Base-by-base conservation (phyloP, 1,139 yeast species). In the Hansenula sp. region DNA sequence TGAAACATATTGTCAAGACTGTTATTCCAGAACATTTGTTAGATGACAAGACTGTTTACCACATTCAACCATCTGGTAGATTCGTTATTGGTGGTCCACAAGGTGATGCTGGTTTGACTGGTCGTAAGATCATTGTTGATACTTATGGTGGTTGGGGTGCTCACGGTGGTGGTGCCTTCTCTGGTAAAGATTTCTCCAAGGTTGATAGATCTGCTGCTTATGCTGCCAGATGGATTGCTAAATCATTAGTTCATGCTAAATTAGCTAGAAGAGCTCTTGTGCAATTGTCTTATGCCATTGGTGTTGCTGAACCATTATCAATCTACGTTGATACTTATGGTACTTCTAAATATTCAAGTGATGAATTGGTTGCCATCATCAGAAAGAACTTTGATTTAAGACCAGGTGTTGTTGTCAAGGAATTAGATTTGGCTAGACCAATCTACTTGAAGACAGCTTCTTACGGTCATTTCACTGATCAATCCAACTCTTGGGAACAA, bases 141-240 rank as follows among this genome's bases (percentile, higher is more conserved):
- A 95, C 98, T 52, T 92, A 92, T 75, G 99, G 99, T 77, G 98
- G 99, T 61, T 94, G 98, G 94, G 97, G 98, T 73, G 97, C 98
- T 61, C 98, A 92, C 78, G 99, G 99, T 74, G 99, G 99, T 79
- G 99, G 99, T 80, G 98, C 98, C 54, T 92, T 94, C 89, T 86
- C 96, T 51, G 99, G 99, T 73, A 92, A 92, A 79, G 99, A 92
- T 73, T 92, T 88, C 86, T 88, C 97, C 67, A 92, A 92, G 80
- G 99, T 92, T 64, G 99, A 92, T 73, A 88, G 99, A 78, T 92
- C 98, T 55, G 99, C 98, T 65, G 98, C 98, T 56, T 92, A 92
- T 67, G 97, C 98, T 63, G 98, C 98, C 59, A 89, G 98, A 78
- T 94, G 98, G 98, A 97, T 92, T 60, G 98, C 98, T 68, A 92